phyloP scores from a whole-genome alignment of 1,284 basidiomycete species.

The Sanghuangporus weigelae region DNA sequence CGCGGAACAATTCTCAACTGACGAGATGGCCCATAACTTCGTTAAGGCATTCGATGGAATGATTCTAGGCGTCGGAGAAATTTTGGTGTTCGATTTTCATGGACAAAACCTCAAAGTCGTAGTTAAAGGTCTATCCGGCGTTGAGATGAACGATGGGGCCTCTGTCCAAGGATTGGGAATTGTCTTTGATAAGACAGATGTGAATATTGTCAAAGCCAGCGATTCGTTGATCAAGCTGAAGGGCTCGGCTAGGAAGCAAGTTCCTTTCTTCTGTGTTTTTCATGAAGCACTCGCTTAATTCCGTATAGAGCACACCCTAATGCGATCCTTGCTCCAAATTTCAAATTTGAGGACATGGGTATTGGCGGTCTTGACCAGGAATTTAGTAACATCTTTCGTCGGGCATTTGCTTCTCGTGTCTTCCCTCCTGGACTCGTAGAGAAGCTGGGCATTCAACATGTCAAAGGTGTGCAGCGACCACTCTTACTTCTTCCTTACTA shows the following conservation, averaged over 20 bases:
- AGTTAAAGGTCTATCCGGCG: conserved; percentile 60
- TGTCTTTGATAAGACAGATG: conserved; percentile 85
- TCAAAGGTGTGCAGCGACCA: conserved; percentile 66
- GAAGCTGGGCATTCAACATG: conserved; percentile 97
- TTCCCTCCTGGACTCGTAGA: conserved; percentile 97
- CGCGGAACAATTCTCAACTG: conserved; percentile 73
- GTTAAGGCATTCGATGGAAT: conserved; percentile 57
- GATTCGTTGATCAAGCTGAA: conserved; percentile 86
- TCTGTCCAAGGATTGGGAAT: conserved; percentile 58
- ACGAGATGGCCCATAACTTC: conserved; percentile 80
- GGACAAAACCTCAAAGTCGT: conserved; percentile 78
- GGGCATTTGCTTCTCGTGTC: conserved; percentile 96
- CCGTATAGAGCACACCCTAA: conserved; percentile 76
- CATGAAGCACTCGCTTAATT: neutral
- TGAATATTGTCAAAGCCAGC: conserved; percentile 84
- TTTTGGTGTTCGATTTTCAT: conserved; percentile 87
- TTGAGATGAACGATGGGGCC: conserved; percentile 51
- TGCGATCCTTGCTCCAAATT: conserved; percentile 95
- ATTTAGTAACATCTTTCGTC: conserved; percentile 96
- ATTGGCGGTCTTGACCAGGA: conserved; percentile 97
- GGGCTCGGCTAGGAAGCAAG: conserved; percentile 84
- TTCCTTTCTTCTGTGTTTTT: neutral
- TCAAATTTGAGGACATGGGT: conserved; percentile 99
- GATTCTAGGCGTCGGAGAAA: conserved; percentile 71
- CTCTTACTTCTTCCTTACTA: neutral